Conservation (phyloP, 805 yeast species). For the Priceomyces fermenticarens region DNA sequence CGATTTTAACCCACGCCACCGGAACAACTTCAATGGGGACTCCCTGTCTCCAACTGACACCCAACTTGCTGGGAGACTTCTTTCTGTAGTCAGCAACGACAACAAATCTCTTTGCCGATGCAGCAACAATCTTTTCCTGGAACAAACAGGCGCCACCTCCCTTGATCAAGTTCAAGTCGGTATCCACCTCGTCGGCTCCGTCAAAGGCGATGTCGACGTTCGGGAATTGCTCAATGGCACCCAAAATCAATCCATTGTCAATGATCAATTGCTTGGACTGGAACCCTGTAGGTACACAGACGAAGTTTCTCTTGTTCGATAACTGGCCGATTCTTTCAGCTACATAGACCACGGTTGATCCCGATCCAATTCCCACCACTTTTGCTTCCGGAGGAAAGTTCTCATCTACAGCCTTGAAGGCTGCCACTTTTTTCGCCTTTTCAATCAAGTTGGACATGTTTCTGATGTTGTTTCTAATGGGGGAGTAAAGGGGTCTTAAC, state of each 20-base stretch:
- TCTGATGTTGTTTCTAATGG: not conserved
- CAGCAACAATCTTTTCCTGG: slow-evolving; percentile 93
- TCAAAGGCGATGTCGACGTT: slow-evolving; percentile 90
- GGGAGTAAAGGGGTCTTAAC: not conserved
- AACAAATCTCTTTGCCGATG: slow-evolving; percentile 69
- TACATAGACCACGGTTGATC: slow-evolving; percentile 94
- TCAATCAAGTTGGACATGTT: slow-evolving; percentile 45
- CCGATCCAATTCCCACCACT: slow-evolving; percentile 92
- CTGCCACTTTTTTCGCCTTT: slow-evolving; percentile 85
- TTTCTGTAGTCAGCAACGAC: slow-evolving; percentile 93
- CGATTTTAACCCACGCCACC: slow-evolving; percentile 74
- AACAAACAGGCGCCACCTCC: slow-evolving; percentile 99
- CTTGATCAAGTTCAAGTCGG: slow-evolving; percentile 77
- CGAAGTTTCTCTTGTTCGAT: slow-evolving; percentile 49
- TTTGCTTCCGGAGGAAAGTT: slow-evolving; percentile 66
- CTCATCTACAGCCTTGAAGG: slow-evolving; percentile 89
- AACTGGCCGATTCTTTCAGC: slow-evolving; percentile 89
- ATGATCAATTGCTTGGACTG: slow-evolving; percentile 86
- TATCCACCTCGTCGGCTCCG: slow-evolving; percentile 97
- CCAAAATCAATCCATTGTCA: slow-evolving; percentile 74
- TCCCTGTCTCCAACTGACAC: slow-evolving; percentile 82
- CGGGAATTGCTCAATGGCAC: slow-evolving; percentile 77
- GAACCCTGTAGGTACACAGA: slow-evolving; percentile 95
- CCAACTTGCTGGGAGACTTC: slow-evolving; percentile 63
- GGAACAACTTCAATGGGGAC: slow-evolving; percentile 97